Evolutionary conservation across 2,329 filamentous ascomycete genomes (phyloP), one percentile per base, ranked within the genome.

Genomic region (Ambrosiella xylebori): DNA sequence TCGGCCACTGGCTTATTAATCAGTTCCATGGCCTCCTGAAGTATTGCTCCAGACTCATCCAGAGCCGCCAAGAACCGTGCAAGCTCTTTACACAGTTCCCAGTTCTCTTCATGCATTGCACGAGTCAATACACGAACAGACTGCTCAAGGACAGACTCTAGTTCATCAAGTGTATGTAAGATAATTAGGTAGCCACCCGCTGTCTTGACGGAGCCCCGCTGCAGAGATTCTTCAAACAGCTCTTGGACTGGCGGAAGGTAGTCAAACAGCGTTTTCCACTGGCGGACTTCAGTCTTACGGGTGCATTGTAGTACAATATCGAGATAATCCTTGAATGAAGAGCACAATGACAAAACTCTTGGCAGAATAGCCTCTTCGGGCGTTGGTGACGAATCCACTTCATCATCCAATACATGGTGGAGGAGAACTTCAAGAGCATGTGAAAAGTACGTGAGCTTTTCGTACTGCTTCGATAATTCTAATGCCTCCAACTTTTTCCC

Each of bases 271-370:
- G 93, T 96, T 61, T 86, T 83, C 93, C 93, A 98, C 58, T 88
- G 95, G 44, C 91, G 82, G 7, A 95, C 82, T 67, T 98, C 93
- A 0, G 93, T 98, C 71, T 98, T 98, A 57, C 93, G 85, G 1
- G 93, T 96, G 71, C 93, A 98, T 70, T 95, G 93, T 17, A 98
- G 85, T 27, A 98, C 84, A 59, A 97, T 93, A 65, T 97, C 91
- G 13, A 97, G 81, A 66, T 96, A 98, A 59, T 88, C 81, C 58
- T 83, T 84, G 69, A 88, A 86, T 1, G 84, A 87, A 0, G 85
- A 86, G 59, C 83, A 68, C 7, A 84, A 74, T 0, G 79, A 83
- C 19, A 83, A 68, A 1, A 84, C 80, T 2, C 82, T 70, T 65
- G 81, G 77, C 65, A 90, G 66, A 63, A 86, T 71, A 64, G 84